Evolutionary conservation across 352 stramenopile genomes (phyloP), one percentile per base, ranked within the genome.

Genomic region (Saprolegnia diclina): DNA sequence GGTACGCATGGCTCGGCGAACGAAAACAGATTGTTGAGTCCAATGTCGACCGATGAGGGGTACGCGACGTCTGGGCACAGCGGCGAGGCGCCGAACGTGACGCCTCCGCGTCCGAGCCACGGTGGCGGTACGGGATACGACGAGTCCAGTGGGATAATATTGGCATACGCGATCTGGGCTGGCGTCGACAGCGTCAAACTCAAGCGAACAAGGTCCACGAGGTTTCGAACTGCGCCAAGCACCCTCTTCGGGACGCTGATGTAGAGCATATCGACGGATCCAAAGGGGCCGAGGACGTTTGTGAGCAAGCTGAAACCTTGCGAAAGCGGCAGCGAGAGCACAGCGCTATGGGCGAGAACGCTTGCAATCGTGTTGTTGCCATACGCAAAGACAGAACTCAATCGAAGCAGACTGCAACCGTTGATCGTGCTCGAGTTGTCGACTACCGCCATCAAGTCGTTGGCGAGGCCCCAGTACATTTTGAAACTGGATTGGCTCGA

Each of bases 391-490:
- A 7, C 19, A 24, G 52, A 40, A 10, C 52, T 59, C 11, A 9
- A 3, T 24, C 52, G 13, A 16, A 65, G 7, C 6, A 65, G 35
- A 22, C 52, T 59, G 24, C 7, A 4, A n/a, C 35, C 24, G 4
- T 22, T n/a, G 24, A 59, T 59, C 13, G 3, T n/a, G 35, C 52
- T 59, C 24, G 16, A 21, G 35, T 59, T 59, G 19, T 16, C 13
- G 19, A 16, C 52, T 4, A 59, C 35, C 10, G 38, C 40, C 11
- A 24, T 50, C 14, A 67, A 37, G 24, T 67, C 61, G 32, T 67
- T 67, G 48, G 45, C 61, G 48, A 67, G 21, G 44, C 16, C 37
- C 61, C 61, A 67, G 32, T 67, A 56, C 61, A 67, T 67, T 16
- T 56, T 67, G 14, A 67, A 56, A 11, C 10, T 54, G 16, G 62